Percentiles rank a stretch among this genome's conserved stretches.
Conservation (phyloP, 768 basidiomycete genomes). For the Mycena venus region DNA sequence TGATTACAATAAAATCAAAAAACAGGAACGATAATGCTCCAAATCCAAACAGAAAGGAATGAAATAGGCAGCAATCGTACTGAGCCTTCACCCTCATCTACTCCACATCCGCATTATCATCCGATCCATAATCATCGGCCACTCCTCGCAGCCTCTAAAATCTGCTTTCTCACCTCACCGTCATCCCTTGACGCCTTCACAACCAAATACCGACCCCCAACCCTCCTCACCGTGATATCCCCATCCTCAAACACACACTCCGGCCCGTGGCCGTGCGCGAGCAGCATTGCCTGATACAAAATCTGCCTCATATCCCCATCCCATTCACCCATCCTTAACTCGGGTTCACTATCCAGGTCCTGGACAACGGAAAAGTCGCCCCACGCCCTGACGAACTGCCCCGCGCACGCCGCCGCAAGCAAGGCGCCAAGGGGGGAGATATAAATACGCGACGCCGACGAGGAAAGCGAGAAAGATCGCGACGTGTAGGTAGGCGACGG, state of each 20-base stretch:
- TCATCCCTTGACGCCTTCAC: background rate
- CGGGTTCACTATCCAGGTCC: background rate
- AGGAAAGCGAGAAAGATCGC: conserved; percentile 24
- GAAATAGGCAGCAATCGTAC: background rate
- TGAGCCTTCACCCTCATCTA: background rate
- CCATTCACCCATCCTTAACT: conserved; percentile 1
- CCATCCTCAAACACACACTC: conserved; percentile 25
- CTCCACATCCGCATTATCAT: conserved; percentile 4
- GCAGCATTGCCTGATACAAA: conserved; percentile 17
- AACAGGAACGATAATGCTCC: too few relatives aligned
- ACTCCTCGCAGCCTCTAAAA: conserved; percentile 18
- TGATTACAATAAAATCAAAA: background rate
- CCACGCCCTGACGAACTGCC: conserved; percentile 17
- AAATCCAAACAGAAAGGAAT: background rate
- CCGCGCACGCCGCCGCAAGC: background rate
- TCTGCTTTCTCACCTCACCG: conserved; percentile 6
- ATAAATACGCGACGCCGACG: conserved; percentile 2
- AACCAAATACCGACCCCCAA: conserved; percentile 12
- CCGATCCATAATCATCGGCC: conserved; percentile 1
- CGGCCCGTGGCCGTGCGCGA: too few relatives aligned
- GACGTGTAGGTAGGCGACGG: conserved; percentile 31
- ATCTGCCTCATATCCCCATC: conserved; percentile 26
- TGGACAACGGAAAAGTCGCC: conserved; percentile 3
- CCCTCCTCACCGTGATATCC: conserved; percentile 1
- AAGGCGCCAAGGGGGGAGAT: conserved; percentile 10